phyloP scores from a whole-genome alignment of 1,284 basidiomycete species.

The Ustilago vetiveriae region DNA sequence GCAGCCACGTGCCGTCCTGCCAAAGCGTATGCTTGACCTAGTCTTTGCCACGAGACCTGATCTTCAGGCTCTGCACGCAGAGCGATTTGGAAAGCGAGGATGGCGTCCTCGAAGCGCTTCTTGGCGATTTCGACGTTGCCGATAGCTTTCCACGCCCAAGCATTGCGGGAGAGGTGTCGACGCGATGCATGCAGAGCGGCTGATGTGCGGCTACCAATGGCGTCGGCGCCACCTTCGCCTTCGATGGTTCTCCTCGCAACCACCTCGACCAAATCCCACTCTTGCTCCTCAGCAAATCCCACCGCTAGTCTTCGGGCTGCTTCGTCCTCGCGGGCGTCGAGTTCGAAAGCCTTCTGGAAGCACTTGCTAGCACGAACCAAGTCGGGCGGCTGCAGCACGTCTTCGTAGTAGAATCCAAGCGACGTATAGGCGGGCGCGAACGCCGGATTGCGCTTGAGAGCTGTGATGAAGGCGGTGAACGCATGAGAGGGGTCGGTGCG shows the following conservation, averaged over 20 bases:
- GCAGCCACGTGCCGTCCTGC: slow-evolving; percentile 89
- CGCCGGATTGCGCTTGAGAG: slow-evolving; percentile 79
- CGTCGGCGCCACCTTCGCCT: slow-evolving; percentile 70
- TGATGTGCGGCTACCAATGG: slow-evolving; percentile 23
- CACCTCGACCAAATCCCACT: slow-evolving; percentile 95
- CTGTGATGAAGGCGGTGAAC: slow-evolving; percentile 78
- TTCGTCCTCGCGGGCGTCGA: slow-evolving; percentile 86
- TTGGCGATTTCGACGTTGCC: slow-evolving; percentile 87
- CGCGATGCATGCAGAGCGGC: slow-evolving; percentile 31
- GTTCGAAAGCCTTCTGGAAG: slow-evolving; percentile 98
- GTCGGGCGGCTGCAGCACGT: slow-evolving; percentile 78
- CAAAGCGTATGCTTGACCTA: slow-evolving; percentile 90
- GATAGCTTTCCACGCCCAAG: slow-evolving; percentile 98
- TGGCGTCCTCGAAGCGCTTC: slow-evolving; percentile 79
- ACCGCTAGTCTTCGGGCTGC: slow-evolving; percentile 85
- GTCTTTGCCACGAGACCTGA: slow-evolving; percentile 81
- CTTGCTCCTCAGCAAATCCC: slow-evolving; percentile 88
- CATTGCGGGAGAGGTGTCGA: slow-evolving; percentile 73
- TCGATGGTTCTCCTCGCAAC: slow-evolving; percentile 91
- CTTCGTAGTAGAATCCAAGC: slow-evolving; percentile 87
- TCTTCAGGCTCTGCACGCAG: slow-evolving; percentile 83
- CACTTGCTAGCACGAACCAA: slow-evolving; percentile 88
- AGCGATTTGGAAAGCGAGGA: slow-evolving; percentile 86
- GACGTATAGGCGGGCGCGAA: slow-evolving; percentile 94
- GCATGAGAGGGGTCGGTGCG: slow-evolving; percentile 54